Conservation (phyloP, 2,329 filamentous ascomycete species). For the Hypoxylon sp. region DNA sequence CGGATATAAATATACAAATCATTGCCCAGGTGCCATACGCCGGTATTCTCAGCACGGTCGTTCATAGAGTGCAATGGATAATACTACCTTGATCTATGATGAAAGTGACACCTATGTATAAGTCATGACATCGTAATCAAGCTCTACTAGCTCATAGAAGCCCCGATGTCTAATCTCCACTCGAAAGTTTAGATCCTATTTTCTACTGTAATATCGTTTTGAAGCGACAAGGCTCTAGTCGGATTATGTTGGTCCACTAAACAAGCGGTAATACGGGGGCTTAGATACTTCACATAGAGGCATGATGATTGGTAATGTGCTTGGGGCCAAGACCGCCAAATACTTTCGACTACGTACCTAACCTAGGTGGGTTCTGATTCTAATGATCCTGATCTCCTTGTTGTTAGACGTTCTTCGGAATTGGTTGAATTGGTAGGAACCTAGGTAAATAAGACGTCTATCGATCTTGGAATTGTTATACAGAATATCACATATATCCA, state of each 20-base stretch:
- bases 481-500: conserved; percentile 19
- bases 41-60: background rate
- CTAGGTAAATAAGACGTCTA: background rate
- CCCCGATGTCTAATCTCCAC: background rate
- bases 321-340: no score
- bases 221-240: background rate
- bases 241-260: no score
- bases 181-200: background rate
- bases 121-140: background rate
- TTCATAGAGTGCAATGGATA: background rate
- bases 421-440: no score
- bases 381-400: no score
- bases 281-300: no score
- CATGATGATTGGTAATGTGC: no score
- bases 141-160: background rate
- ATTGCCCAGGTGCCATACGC: conserved; percentile 7
- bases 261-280: no score
- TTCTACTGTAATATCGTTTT: background rate
- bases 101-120: background rate
- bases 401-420: no score
- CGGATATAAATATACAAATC: conserved; percentile 5
- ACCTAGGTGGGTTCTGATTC: no score
- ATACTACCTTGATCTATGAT: background rate
- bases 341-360: no score
- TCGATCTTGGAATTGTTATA: conserved; percentile 15